Evolutionary conservation across 441 rosid species (phyloP).

Genomic region (Gossypium laxum): DNA sequence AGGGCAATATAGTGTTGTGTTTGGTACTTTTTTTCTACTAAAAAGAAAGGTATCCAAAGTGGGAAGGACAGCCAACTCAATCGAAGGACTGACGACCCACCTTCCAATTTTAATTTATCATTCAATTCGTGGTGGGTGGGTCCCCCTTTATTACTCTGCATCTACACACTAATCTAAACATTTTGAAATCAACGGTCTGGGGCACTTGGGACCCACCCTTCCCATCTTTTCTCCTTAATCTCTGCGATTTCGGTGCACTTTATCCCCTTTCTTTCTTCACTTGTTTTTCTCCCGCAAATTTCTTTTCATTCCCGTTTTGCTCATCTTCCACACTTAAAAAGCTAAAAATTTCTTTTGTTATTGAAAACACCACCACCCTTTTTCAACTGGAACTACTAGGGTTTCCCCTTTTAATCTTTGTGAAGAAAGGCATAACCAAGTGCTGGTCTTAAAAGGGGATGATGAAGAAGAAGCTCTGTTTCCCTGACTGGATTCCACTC

Average conservation of each 20-base stretch:
- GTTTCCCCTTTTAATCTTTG: slow-evolving; percentile 8
- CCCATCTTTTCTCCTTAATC: slow-evolving; percentile 19
- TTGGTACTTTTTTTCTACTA: too few relatives aligned
- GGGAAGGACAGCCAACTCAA: too few relatives aligned
- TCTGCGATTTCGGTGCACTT: slow-evolving; percentile 14
- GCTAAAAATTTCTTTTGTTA: not conserved
- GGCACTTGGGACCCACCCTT: slow-evolving; percentile 27
- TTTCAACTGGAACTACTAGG: slow-evolving; percentile 16
- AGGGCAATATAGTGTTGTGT: too few relatives aligned
- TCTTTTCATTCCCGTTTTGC: not conserved
- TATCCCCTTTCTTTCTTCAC: not conserved
- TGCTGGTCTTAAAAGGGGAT: not conserved
- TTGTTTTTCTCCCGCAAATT: slow-evolving; percentile 7
- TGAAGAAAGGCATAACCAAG: not conserved
- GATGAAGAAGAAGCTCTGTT: slow-evolving; percentile 16
- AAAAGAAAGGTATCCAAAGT: too few relatives aligned
- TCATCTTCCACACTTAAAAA: not conserved
- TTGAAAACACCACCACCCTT: slow-evolving; percentile 9
- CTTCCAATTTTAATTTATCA: too few relatives aligned
- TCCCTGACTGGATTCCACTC: slow-evolving; percentile 19
- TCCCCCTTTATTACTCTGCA: slow-evolving; percentile 5
- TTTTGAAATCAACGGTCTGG: slow-evolving; percentile 22
- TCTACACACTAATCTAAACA: slow-evolving; percentile 1
- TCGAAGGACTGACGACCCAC: too few relatives aligned
- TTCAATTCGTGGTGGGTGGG: slow-evolving; percentile 10